Evolutionary conservation across 73 alveolate species (phyloP), one percentile per base, ranked within the genome.

Genomic region (Paraurostyla sp.): DNA sequence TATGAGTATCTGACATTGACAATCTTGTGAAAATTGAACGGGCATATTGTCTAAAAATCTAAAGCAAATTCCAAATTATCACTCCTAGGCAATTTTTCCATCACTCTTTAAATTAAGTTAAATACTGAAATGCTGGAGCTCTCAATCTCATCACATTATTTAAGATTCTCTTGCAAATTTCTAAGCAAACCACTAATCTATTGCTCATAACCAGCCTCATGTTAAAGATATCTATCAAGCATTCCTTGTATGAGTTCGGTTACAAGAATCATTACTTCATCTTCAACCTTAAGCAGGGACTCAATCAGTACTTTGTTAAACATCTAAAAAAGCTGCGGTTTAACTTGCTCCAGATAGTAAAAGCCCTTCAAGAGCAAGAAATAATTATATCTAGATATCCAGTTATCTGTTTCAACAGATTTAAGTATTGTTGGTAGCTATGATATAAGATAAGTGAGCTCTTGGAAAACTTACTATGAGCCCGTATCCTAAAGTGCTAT

Each of bases 141-240:
- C 41, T 89, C 94, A 36, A 89, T 65, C n/a, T 89, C 94, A 89
- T 89, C 94, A 63, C 80, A 48, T 15, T 81, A 45, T n/a, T 59
- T 58, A 1, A 89, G 38, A 33, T 43, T 85, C 7, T 33, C 43
- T 51, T 54, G 43, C 7, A 89, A 65, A 36, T 85, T 69, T 36
- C 2, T 41, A 0, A 48, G 27, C 35, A 73, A 41, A 13, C n/a
- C 18, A 33, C 50, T n/a, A 13, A 73, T 38, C 22, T 32, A n/a
- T 33, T 51, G 51, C 0, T 22, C 63, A 43, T 49, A 41, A n/a
- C 54, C 90, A 13, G 22, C 0, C 29, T 41, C n/a, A n/a, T n/a
- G 48, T 0, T 36, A n/a, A 35, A 29, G 15, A 80, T 80, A 36
- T 33, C 16, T 25, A 45, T 46, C 80, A 15, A 89, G 40, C 60